phyloP scores from a whole-genome alignment of 140 eudicot species.

The Stevia rebaudiana region DNA sequence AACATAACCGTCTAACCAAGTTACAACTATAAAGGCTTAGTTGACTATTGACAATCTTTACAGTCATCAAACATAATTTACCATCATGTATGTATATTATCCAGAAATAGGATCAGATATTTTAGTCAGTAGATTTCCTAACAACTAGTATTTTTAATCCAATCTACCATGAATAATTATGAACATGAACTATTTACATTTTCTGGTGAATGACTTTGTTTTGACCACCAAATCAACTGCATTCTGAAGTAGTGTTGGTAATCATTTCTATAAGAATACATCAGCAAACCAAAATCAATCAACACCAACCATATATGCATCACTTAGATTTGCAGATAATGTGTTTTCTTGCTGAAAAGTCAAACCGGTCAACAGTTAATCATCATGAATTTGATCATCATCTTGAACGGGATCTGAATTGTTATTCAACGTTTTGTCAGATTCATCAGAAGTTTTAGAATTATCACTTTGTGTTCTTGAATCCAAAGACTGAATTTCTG shows the following conservation, averaged over 20 bases:
- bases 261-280: constrained; percentile 27
- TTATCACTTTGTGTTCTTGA: constrained; percentile 14
- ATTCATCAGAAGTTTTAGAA: not conserved
- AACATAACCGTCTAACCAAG: too few relatives aligned
- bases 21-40: too few relatives aligned
- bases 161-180: constrained; percentile 17
- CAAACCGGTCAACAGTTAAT: constrained; percentile 22
- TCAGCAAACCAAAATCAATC: constrained; percentile 36
- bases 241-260: not conserved
- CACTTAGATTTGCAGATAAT: constrained; percentile 19
- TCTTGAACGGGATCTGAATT: constrained; percentile 9
- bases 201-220: constrained; percentile 1
- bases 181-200: constrained; percentile 25
- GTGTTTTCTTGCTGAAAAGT: constrained; percentile 7
- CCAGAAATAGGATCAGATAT: constrained; percentile 26
- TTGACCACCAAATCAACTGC: not conserved
- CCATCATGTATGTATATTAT: constrained; percentile 15
- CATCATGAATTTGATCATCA: constrained; percentile 23
- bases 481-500: constrained; percentile 8
- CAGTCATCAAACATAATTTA: too few relatives aligned
- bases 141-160: constrained; percentile 31
- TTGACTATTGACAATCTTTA: too few relatives aligned
- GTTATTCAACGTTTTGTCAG: not conserved
- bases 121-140: constrained; percentile 19
- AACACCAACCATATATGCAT: constrained; percentile 16